phyloP scores from a whole-genome alignment of 2,329 filamentous ascomycete genomes.

The Ophiostoma montium region DNA sequence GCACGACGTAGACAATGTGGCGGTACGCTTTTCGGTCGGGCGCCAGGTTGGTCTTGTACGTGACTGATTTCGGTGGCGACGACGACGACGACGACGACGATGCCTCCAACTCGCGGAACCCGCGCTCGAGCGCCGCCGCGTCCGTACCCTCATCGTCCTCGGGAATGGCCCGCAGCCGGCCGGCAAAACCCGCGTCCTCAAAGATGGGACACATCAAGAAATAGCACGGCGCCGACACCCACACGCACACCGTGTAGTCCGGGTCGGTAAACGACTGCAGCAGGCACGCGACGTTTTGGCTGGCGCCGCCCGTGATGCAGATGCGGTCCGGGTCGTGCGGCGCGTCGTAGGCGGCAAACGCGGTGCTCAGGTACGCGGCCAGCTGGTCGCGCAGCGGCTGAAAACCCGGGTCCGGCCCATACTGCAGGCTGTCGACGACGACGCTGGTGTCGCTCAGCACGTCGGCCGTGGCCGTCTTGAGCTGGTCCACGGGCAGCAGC shows the following conservation, averaged over 20 bases:
- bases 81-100: background rate
- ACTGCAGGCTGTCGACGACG: constrained; percentile 53
- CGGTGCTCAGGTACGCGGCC: constrained; percentile 53
- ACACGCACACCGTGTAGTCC: constrained; percentile 57
- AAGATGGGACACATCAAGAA: constrained; percentile 78
- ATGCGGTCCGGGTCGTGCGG: constrained; percentile 42
- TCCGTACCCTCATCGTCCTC: constrained; percentile 71
- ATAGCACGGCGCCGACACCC: constrained; percentile 72
- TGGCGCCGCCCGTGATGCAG: constrained; percentile 73
- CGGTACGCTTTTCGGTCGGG: constrained; percentile 65
- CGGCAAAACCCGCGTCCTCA: constrained; percentile 61
- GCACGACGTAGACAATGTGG: constrained; percentile 77
- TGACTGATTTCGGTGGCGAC: too few relatives aligned
- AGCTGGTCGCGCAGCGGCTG: constrained; percentile 53
- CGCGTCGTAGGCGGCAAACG: constrained; percentile 31
- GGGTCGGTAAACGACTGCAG: constrained; percentile 73
- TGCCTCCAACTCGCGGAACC: constrained; percentile 16
- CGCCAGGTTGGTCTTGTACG: constrained; percentile 21
- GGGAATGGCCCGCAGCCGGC: constrained; percentile 51
- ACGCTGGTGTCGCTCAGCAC: constrained; percentile 43
- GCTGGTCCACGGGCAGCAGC: constrained; percentile 50
- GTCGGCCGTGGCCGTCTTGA: constrained; percentile 45
- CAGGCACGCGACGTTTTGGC: constrained; percentile 65
- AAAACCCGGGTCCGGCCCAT: constrained; percentile 67
- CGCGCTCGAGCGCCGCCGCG: constrained; percentile 40